phyloP scores from a whole-genome alignment of 192 early-diverging fungal species.

The Coemansia guatemalensis region DNA sequence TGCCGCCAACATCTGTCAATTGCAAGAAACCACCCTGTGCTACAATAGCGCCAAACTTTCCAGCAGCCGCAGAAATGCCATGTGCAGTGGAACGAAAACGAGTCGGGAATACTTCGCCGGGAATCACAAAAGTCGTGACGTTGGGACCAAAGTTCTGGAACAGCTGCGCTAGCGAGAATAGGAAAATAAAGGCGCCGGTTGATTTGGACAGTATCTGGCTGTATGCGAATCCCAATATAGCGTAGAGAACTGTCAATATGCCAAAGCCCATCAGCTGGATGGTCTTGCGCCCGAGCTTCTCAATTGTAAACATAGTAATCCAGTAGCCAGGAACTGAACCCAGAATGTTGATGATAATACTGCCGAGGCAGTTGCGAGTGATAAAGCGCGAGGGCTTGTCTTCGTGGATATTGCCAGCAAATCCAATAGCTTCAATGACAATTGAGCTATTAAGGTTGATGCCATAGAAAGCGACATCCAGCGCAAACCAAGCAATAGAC shows the following conservation, averaged over 20 bases:
- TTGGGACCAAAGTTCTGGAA: constrained; percentile 99
- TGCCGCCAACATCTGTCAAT: constrained; percentile 68
- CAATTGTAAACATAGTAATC: constrained; percentile 89
- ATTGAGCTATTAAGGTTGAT: constrained; percentile 79
- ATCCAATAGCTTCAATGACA: constrained; percentile 73
- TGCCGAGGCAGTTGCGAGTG: constrained; percentile 78
- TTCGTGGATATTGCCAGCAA: constrained; percentile 38
- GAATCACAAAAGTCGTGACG: constrained; percentile 83
- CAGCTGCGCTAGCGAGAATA: constrained; percentile 66
- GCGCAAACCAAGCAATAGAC: constrained; percentile 73
- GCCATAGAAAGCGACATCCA: constrained; percentile 83
- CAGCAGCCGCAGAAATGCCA: constrained; percentile 77
- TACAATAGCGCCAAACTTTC: constrained; percentile 76
- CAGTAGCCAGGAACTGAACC: constrained; percentile 95
- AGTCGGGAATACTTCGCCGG: constrained; percentile 81
- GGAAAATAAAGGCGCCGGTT: constrained; percentile 57
- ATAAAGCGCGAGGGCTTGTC: constrained; percentile 49
- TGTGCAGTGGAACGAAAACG: constrained; percentile 76
- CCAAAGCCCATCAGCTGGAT: constrained; percentile 92
- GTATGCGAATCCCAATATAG: constrained; percentile 71
- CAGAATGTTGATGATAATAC: constrained; percentile 84
- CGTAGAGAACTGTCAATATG: constrained; percentile 73
- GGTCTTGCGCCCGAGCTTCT: constrained; percentile 81
- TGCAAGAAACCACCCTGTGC: constrained; percentile 70
- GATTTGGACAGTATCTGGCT: constrained; percentile 62